Percentiles rank a stretch among this genome's conserved stretches.
phyloP scores from a whole-genome alignment of 176 grass and related monocot species.

The Raddia guianensis region DNA sequence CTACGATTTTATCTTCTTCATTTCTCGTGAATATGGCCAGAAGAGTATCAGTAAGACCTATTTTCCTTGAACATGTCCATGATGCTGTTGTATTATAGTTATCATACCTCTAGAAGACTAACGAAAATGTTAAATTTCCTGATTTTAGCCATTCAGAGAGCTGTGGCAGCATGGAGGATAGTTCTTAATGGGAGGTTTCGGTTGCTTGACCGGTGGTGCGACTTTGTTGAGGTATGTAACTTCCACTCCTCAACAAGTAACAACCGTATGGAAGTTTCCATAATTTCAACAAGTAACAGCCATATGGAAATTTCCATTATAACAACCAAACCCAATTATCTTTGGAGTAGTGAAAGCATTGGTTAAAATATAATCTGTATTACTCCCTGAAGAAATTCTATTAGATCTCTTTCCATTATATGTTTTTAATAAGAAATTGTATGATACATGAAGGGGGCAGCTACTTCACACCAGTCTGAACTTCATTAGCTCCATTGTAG shows the following conservation, averaged over 20 bases:
- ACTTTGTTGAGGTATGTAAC: constrained; percentile 77
- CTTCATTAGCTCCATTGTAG: constrained; percentile 10
- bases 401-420: constrained; percentile 9
- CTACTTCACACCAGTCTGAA: neutral
- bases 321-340: neutral
- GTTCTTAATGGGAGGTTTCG: constrained; percentile 85
- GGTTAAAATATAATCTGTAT: neutral
- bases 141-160: constrained; percentile 74
- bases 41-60: constrained; percentile 87
- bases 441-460: neutral
- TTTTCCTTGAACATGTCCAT: constrained; percentile 29
- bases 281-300: neutral
- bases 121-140: constrained; percentile 34
- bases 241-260: neutral
- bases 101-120: constrained; percentile 46
- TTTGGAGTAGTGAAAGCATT: neutral
- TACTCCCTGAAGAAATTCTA: neutral
- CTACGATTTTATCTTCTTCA: constrained; percentile 97
- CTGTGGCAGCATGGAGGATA: constrained; percentile 81
- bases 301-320: neutral
- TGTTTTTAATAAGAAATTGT: constrained; percentile 23
- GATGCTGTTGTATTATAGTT: constrained; percentile 19
- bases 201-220: constrained; percentile 83
- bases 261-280: neutral
- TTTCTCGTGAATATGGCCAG: constrained; percentile 88